Percentiles rank a stretch among this genome's conserved stretches.
Conservation (phyloP, 805 yeast genomes). For the Deakozyma indianensis region DNA sequence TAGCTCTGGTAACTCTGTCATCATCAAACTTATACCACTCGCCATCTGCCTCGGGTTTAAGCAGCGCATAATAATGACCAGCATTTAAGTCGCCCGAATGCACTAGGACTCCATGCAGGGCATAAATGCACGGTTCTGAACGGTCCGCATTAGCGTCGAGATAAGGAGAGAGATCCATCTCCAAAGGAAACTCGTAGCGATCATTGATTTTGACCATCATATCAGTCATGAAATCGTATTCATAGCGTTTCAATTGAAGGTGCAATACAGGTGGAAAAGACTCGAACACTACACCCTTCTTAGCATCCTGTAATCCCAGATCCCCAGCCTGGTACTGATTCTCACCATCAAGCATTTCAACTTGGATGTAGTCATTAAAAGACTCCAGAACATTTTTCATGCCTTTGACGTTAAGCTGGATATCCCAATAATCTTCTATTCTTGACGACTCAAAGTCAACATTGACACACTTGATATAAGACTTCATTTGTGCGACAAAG, state of each 20-base stretch:
- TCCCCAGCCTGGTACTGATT: conserved; percentile 90
- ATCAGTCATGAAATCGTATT: conserved; percentile 83
- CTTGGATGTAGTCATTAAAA: conserved; percentile 74
- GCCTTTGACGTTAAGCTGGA: conserved; percentile 85
- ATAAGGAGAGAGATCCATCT: conserved; percentile 67
- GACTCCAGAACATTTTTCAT: conserved; percentile 58
- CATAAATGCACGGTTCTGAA: conserved; percentile 58
- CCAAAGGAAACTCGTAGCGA: conserved; percentile 75
- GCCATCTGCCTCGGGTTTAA: conserved; percentile 58
- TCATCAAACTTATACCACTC: conserved; percentile 91
- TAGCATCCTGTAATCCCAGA: conserved; percentile 86
- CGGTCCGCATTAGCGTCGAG: conserved; percentile 34
- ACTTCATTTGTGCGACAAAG: conserved; percentile 95
- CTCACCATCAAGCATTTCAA: conserved; percentile 84
- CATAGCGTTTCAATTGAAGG: conserved; percentile 85
- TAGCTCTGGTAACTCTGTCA: conserved; percentile 82
- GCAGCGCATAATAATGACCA: conserved; percentile 93
- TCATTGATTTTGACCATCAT: conserved; percentile 85
- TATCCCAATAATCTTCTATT: conserved; percentile 95
- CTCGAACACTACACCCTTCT: conserved; percentile 87
- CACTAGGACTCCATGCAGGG: conserved; percentile 83
- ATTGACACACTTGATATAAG: conserved; percentile 81
- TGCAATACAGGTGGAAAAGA: conserved; percentile 87
- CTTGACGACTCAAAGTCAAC: conserved; percentile 89
- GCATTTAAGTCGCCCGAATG: conserved; percentile 93